Evolutionary conservation across 2,329 filamentous ascomycete genomes (phyloP).

Genomic region (Didymella keratinophila): DNA sequence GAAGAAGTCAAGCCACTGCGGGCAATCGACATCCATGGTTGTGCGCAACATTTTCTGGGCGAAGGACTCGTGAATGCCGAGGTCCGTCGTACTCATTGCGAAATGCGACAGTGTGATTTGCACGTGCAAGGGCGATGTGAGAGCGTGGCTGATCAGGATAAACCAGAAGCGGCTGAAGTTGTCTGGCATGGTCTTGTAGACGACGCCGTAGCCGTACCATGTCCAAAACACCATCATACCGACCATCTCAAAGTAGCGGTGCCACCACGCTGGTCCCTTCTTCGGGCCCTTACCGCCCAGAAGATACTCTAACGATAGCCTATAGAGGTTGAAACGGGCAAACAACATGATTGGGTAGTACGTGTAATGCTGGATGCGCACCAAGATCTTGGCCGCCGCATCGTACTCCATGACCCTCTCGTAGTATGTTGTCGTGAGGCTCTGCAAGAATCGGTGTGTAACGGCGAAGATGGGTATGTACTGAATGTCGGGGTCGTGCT

Average conservation of each 20-base stretch:
- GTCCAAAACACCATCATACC: constrained; percentile 72
- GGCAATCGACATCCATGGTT: constrained; percentile 78
- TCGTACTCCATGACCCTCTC: constrained; percentile 71
- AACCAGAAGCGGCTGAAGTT: constrained; percentile 67
- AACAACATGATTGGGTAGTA: constrained; percentile 74
- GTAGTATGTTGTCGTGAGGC: constrained; percentile 71
- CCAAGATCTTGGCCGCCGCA: constrained; percentile 64
- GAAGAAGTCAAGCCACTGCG: constrained; percentile 74
- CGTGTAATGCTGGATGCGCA: constrained; percentile 69
- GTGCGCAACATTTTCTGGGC: constrained; percentile 74
- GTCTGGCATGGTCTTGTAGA: constrained; percentile 67
- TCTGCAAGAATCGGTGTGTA: constrained; percentile 70
- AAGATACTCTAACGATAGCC: constrained; percentile 72
- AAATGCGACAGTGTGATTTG: constrained; percentile 78
- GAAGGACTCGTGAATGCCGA: constrained; percentile 71
- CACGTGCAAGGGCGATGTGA: constrained; percentile 73
- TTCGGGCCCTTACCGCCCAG: constrained; percentile 62
- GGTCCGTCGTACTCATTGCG: constrained; percentile 72
- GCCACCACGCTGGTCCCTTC: constrained; percentile 71
- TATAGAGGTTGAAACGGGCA: constrained; percentile 76
- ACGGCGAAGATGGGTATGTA: constrained; percentile 75
- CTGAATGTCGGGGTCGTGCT: constrained; percentile 94
- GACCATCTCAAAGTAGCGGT: constrained; percentile 69
- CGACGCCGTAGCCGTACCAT: constrained; percentile 71
- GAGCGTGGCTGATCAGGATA: constrained; percentile 69